Evolutionary conservation across 257 asterid species (phyloP), one percentile per base, ranked within the genome.

Genomic region (Nicotiana tomentosiformis): DNA sequence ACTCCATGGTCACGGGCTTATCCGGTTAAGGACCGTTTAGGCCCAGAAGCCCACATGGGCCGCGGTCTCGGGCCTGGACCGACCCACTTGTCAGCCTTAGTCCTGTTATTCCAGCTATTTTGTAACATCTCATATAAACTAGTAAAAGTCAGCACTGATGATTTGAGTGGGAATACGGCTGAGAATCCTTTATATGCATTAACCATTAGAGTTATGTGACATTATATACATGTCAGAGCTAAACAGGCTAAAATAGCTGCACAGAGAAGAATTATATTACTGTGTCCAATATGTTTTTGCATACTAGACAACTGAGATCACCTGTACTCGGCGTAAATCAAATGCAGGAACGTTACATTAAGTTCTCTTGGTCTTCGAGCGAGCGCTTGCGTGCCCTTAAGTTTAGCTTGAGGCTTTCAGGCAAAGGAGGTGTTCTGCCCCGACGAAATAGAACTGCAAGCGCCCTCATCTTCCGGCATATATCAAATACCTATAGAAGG

Each of bases 381-480:
- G 97, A 93, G 68, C 92, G 97, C 70, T 92, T 91, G 3, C 97
- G 97, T 7, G 97, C 97, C 30, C 91, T 87, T 30, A 95, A 90
- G 88, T 95, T 88, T 51, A 89, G 97, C 88, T 94, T 90, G 74
- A 94, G 93, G 93, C 90, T 93, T 77, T 93, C 98, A 0, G 97
- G 99, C 16, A 80, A 87, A 43, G 98, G 97, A 8, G 97, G 99
- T 10, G 96, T 94, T 86, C 92, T 89, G 18, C 99, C 97, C 67
- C 94, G 84, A 15, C 95, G 94, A 81, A 95, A 95, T 86, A 95
- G 39, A 66, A 95, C 98, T 20, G 97, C 97, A 29, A 95, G 95
- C 11, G 97, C 99, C 87, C 91, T 88, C 84, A 92, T 93, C 81
- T 87, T 93, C 69, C 49, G 93, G 89, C 98, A 95, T 70, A 95